Base-by-base conservation (phyloP, 2,329 filamentous ascomycete genomes). In the Lachnellula willkommii region DNA sequence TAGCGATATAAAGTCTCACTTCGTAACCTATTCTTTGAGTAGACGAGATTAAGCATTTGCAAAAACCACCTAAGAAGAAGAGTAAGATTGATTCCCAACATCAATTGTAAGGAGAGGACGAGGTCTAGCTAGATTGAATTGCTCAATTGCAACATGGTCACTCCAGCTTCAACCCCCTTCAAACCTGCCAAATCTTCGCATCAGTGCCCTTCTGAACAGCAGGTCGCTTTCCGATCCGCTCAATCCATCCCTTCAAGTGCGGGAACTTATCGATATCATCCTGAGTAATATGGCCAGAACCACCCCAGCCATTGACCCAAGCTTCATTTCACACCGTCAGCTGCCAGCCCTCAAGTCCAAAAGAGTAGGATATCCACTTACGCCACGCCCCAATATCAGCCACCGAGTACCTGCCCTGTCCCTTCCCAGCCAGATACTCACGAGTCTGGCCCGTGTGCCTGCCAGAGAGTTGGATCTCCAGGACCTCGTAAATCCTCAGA, bases 351-450 rank as follows among this genome's bases (percentile, higher is more conserved):
- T 12, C 9, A n/a, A 5, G 24, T 5, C 15, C 14, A n/a, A 14
- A 20, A 4, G 14, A 39, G 17, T 39, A 24, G 14, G 11, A n/a
- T 15, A 26, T 15, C 11, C 24, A 47, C 53, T 50, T 52, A 55
- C 53, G 71, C 76, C 76, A 80, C 1, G 76, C 74, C 57, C 76
- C 76, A 53, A 81, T 79, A 61, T 81, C 78, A 9, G 79, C 77
- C 22, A 80, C 70, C 17, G 71, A 74, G 66, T 81, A 82, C 63
- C 77, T 80, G n/a, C 79, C 79, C 60, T 76, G 75, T 1, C 77
- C 77, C 9, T 74, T 74, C 1, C 79, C 79, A 20, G 77, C 78
- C 2, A 81, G 69, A 58, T 80, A 82, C 7, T 82, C 77, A 12
- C 75, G 68, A 12, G 74, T 71, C 56, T 75, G 68, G 14, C 74